phyloP scores from a whole-genome alignment of 2,329 filamentous ascomycete genomes.

The Aspergillus chevalieri region DNA sequence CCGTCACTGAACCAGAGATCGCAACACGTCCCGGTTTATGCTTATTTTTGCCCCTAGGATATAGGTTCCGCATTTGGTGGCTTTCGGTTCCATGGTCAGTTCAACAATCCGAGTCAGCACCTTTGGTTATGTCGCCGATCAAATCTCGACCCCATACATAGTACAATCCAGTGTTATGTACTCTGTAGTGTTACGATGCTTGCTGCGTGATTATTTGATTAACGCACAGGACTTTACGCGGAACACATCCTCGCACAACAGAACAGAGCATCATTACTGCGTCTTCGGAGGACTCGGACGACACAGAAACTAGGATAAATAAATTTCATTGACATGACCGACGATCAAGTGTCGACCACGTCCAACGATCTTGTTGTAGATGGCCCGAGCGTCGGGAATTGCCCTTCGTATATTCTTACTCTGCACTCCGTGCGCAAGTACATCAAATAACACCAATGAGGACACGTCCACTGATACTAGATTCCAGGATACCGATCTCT shows the following conservation, averaged over 20 bases:
- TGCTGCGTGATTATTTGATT: no score
- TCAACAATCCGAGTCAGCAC: not conserved
- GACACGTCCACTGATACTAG: no score
- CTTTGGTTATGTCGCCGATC: not conserved
- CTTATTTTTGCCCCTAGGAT: conserved; percentile 16
- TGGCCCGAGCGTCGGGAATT: not conserved
- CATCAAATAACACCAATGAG: no score
- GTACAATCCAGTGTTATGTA: no score
- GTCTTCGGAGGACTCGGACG: not conserved
- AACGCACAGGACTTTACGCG: no score
- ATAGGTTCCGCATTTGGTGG: conserved; percentile 4
- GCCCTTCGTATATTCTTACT: not conserved
- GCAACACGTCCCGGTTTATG: conserved; percentile 17
- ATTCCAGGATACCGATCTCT: no score
- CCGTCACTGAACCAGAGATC: conserved; percentile 19
- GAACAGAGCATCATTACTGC: no score
- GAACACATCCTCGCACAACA: no score
- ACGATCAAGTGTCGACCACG: not conserved
- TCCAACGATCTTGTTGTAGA: not conserved
- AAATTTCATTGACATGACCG: not conserved
- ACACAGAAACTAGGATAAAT: not conserved
- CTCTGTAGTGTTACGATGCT: no score
- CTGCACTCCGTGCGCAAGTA: not conserved
- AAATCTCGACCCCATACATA: no score
- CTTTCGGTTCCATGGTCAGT: not conserved